Evolutionary conservation across 495 filamentous ascomycete genomes (phyloP).

Genomic region (Penicillium lagena): DNA sequence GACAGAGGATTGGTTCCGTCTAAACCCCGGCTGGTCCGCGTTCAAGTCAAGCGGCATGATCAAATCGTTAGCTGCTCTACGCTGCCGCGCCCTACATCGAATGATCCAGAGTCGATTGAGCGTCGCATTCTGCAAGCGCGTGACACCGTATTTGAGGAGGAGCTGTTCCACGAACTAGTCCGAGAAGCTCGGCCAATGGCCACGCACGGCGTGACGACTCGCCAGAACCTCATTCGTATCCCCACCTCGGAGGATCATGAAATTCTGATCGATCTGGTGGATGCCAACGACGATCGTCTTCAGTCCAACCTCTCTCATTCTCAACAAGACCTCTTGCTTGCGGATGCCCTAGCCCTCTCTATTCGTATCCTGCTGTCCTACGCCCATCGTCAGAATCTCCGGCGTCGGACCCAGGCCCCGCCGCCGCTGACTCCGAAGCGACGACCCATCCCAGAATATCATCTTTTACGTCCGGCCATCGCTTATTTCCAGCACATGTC

Average conservation of each 20-base stretch:
- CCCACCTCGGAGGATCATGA: conserved; percentile 45
- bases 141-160: conserved; percentile 84
- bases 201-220: conserved; percentile 56
- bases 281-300: conserved; percentile 35
- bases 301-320: conserved; percentile 2
- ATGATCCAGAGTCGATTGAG: conserved; percentile 40
- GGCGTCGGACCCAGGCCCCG: conserved; percentile 54
- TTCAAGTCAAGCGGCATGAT: conserved; percentile 43
- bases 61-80: conserved; percentile 35
- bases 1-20: conserved; percentile 58
- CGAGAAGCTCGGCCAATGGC: conserved; percentile 69
- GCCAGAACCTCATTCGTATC: conserved; percentile 52
- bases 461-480: conserved; percentile 59
- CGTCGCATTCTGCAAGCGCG: conserved; percentile 71
- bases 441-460: conserved; percentile 44
- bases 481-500: conserved; percentile 56
- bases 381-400: conserved; percentile 62
- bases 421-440: conserved; percentile 49
- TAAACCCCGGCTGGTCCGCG: conserved; percentile 57
- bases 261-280: conserved; percentile 62
- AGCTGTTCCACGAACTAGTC: conserved; percentile 87
- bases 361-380: conserved; percentile 67
- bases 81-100: conserved; percentile 26
- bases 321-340: conserved; percentile 30
- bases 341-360: conserved; percentile 50